Evolutionary conservation across 345 rosid species (phyloP).

Genomic region (Pistacia atlantica): DNA sequence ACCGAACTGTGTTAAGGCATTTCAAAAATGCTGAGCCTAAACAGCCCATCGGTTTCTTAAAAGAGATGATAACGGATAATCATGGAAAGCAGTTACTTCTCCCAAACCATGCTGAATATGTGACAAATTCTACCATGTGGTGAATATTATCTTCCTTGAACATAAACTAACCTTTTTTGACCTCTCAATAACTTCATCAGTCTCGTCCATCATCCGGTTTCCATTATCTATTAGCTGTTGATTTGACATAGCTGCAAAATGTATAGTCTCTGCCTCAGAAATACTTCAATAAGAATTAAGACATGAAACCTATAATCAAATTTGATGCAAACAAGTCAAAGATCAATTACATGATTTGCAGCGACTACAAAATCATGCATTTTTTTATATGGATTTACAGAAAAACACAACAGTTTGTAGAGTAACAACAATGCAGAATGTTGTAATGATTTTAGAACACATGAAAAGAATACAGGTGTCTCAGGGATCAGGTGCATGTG

Average conservation of each 20-base stretch:
- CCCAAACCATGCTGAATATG: too few relatives aligned
- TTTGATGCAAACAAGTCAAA: neutral
- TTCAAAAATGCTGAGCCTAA: too few relatives aligned
- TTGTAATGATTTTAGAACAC: neutral
- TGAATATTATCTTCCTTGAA: neutral
- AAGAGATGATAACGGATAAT: too few relatives aligned
- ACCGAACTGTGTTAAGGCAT: too few relatives aligned
- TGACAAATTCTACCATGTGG: neutral
- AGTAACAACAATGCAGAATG: neutral
- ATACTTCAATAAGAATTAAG: constrained; percentile 5
- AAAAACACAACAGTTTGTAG: neutral
- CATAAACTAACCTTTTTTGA: constrained; percentile 58
- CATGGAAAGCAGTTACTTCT: too few relatives aligned
- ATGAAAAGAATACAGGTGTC: neutral
- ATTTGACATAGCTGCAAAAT: constrained; percentile 78
- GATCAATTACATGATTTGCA: neutral
- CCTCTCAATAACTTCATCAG: constrained; percentile 93
- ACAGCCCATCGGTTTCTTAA: too few relatives aligned
- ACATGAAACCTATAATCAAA: neutral
- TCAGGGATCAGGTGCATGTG: neutral
- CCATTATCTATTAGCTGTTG: constrained; percentile 76
- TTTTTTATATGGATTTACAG: neutral
- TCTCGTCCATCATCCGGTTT: constrained; percentile 84
- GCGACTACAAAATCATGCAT: neutral
- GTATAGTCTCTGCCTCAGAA: constrained; percentile 20